Evolutionary conservation across 1,284 basidiomycete genomes (phyloP).

Genomic region (Tremellales sp.): DNA sequence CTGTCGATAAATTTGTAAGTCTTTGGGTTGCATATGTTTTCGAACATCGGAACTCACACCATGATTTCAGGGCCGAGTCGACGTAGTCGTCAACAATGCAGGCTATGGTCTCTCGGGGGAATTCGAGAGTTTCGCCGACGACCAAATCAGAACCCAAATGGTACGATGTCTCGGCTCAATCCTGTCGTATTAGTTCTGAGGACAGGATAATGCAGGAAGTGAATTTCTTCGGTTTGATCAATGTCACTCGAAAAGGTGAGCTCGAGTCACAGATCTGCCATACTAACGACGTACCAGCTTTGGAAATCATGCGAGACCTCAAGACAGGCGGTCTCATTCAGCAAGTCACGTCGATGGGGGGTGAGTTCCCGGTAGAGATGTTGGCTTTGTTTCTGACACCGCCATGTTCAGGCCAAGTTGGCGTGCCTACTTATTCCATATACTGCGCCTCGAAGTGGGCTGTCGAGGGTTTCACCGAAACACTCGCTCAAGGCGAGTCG

Average conservation of each 20-base stretch:
- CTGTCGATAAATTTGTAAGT: background rate
- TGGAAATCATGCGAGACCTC: conserved; percentile 2
- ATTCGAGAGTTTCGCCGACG: conserved; percentile 1
- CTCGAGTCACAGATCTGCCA: background rate
- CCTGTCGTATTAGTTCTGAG: background rate
- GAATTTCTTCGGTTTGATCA: conserved; percentile 1
- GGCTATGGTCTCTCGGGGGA: conserved; percentile 1
- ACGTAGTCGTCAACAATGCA: conserved; percentile 9
- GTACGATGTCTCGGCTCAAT: background rate
- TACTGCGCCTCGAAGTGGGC: conserved; percentile 1
- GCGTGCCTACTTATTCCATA: background rate
- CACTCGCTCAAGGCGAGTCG: background rate
- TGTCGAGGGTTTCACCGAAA: conserved; percentile 1
- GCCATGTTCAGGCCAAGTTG: background rate
- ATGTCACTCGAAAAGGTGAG: conserved; percentile 2
- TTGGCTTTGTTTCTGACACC: background rate
- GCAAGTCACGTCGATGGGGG: conserved; percentile 1
- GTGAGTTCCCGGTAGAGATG: background rate
- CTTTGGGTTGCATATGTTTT: background rate
- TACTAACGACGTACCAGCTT: background rate
- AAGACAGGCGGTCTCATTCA: conserved; percentile 1
- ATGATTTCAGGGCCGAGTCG: conserved; percentile 21
- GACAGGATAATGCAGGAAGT: background rate
- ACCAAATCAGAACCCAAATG: background rate
- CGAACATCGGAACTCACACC: background rate